Conservation (phyloP, 2,329 filamentous ascomycete species). For the Aureobasidium sp. region DNA sequence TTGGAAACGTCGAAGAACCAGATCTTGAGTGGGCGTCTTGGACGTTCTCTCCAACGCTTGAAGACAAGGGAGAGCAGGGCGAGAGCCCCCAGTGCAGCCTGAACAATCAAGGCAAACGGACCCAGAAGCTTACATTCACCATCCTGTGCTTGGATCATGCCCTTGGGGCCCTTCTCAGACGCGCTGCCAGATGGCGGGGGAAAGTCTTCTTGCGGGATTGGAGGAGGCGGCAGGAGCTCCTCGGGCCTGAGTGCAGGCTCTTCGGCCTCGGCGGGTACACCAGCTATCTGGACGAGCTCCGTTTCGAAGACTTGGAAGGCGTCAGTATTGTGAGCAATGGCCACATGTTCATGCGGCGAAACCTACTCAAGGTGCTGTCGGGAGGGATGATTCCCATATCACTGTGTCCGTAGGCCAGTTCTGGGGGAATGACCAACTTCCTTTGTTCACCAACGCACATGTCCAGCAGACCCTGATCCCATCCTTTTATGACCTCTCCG, state of each 20-base stretch:
- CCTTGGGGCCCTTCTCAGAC: not conserved
- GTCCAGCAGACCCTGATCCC: conserved; percentile 81
- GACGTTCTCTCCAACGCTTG: conserved; percentile 86
- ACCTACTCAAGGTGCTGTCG: conserved; percentile 56
- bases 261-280: conserved; percentile 38
- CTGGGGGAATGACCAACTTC: conserved; percentile 82
- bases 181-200: not conserved
- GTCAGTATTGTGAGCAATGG: not conserved
- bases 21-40: conserved; percentile 86
- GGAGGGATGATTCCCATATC: conserved; percentile 66
- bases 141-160: conserved; percentile 20
- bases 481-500: conserved; percentile 85
- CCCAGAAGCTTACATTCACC: conserved; percentile 84
- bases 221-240: conserved; percentile 12
- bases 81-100: conserved; percentile 73
- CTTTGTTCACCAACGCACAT: conserved; percentile 95
- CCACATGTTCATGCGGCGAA: too few relatives aligned
- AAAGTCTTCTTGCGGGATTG: conserved; percentile 9
- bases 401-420: conserved; percentile 70
- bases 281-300: conserved; percentile 74
- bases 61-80: conserved; percentile 81
- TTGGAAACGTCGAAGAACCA: conserved; percentile 98
- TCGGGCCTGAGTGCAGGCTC: conserved; percentile 13
- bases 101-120: conserved; percentile 82
- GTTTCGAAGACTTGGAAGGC: conserved; percentile 63